Base-by-base conservation (phyloP, 2,329 filamentous ascomycete genomes). In the Metarhizium anisopliae region DNA sequence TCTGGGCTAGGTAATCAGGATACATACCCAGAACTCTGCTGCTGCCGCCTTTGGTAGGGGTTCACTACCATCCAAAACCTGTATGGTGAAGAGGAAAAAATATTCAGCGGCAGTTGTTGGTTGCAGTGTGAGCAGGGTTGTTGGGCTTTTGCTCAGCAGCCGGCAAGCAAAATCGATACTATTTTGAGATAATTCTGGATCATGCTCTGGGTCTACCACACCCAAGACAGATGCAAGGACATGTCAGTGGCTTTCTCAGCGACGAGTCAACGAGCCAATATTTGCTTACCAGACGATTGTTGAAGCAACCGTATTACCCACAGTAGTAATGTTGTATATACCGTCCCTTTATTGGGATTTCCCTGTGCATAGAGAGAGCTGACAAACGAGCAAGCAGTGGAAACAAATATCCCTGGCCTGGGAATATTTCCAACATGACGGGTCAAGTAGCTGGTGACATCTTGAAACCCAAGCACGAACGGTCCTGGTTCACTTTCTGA, bases 21-120 rank as follows among this genome's bases (percentile, higher is more conserved):
- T 13, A 65, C 77, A 61, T 70, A 87, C 84, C 88, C 90, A 94
- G 59, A 95, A 89, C 32, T 87, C 83, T 8, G 85, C 82, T 1
- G 89, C 82, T 2, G 87, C 82, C 35, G 80, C 80, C 70, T 94
- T 95, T 0, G 89, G 87, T 10, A 95, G 73, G 0, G 87, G 84
- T 57, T 94, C 89, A 35, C 78, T 82, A 13, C 85, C 86, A 47
- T 85, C 79, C 6, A 95, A 72, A 7, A 89, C 84, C 62, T 82
- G 80, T 13, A 94, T 73, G 0, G 84, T 81, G 63, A 93, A 92
- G 54, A 85, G 72, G 63, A 95, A 87, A 58, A 90, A 79, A 61
- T 78, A 82, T 57, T 87, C 83, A 1, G 87, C 75, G 11, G 78
- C 75, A 1, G 79, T 76, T 11, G 77, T 68, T 4, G 82, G 76